Percentiles rank a stretch among this genome's conserved stretches.
Evolutionary conservation across 768 basidiomycete genomes (phyloP).

Genomic region (Boletus pseudopeckii): DNA sequence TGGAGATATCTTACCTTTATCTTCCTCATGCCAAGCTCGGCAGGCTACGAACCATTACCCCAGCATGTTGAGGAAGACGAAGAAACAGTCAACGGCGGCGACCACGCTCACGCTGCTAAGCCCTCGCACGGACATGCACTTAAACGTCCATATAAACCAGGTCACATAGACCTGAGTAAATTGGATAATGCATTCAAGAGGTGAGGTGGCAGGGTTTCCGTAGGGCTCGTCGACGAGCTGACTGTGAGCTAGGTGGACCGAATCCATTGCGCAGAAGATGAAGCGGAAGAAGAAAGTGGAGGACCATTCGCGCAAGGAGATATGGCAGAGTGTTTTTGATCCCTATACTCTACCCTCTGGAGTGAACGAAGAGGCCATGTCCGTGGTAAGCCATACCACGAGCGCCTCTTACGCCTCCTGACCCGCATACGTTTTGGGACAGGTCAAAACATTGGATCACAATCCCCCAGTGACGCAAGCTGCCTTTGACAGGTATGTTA

Average conservation of each 20-base stretch:
- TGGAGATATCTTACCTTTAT: not conserved
- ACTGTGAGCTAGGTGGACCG: slow-evolving; percentile 62
- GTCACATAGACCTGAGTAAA: slow-evolving; percentile 75
- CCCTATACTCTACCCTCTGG: slow-evolving; percentile 45
- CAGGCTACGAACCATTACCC: slow-evolving; percentile 47
- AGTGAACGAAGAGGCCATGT: slow-evolving; percentile 24
- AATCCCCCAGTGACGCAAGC: slow-evolving; percentile 69
- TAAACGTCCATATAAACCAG: slow-evolving; percentile 43
- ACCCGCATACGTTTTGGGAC: slow-evolving; percentile 5
- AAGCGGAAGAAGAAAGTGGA: slow-evolving; percentile 73
- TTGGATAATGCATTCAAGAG: slow-evolving; percentile 83
- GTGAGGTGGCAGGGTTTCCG: slow-evolving; percentile 31
- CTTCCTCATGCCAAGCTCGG: slow-evolving; percentile 39
- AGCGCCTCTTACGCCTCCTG: not conserved
- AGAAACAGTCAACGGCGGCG: slow-evolving; percentile 35
- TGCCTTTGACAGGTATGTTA: slow-evolving; percentile 64
- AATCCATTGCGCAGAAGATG: slow-evolving; percentile 81
- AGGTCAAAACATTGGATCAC: slow-evolving; percentile 83
- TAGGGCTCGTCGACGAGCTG: not conserved
- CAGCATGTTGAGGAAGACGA: slow-evolving; percentile 41
- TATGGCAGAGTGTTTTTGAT: slow-evolving; percentile 80
- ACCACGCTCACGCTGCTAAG: slow-evolving; percentile 23
- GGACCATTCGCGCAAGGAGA: slow-evolving; percentile 63
- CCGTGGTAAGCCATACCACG: slow-evolving; percentile 14
- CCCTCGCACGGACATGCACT: slow-evolving; percentile 25